Evolutionary conservation across 2,329 filamentous ascomycete genomes (phyloP).

Genomic region (Magnaporthales sp.): DNA sequence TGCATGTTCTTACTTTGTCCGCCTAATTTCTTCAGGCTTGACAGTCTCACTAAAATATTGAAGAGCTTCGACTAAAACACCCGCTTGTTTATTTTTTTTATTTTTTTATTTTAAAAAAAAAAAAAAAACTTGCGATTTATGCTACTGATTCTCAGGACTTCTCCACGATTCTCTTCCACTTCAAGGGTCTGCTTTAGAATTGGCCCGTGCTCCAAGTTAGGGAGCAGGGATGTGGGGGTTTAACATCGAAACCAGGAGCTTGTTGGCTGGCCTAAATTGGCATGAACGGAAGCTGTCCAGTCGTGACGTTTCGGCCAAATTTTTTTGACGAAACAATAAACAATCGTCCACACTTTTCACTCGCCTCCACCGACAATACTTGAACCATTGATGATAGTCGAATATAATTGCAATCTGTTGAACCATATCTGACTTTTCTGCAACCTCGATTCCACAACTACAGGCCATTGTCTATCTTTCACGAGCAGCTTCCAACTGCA

Average conservation of each 20-base stretch:
- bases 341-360: background rate
- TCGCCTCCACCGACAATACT: background rate
- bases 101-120: too few relatives aligned
- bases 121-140: too few relatives aligned
- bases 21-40: background rate
- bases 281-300: background rate
- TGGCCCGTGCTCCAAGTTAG: background rate
- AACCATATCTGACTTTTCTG: background rate
- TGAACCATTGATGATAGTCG: background rate
- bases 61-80: too few relatives aligned
- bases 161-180: conserved; percentile 2
- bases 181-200: background rate
- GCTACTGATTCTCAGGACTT: conserved; percentile 2
- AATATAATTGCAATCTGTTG: background rate
- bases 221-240: background rate
- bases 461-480: background rate
- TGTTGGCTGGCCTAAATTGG: background rate
- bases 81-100: too few relatives aligned
- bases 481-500: background rate
- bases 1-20: background rate
- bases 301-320: conserved; percentile 1
- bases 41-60: background rate
- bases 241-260: background rate
- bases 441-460: background rate
- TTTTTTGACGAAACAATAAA: background rate